Percentiles rank a stretch among this genome's conserved stretches.
Conservation (phyloP, 2,329 filamentous ascomycete genomes). For the Exophiala lecanii-corni region DNA sequence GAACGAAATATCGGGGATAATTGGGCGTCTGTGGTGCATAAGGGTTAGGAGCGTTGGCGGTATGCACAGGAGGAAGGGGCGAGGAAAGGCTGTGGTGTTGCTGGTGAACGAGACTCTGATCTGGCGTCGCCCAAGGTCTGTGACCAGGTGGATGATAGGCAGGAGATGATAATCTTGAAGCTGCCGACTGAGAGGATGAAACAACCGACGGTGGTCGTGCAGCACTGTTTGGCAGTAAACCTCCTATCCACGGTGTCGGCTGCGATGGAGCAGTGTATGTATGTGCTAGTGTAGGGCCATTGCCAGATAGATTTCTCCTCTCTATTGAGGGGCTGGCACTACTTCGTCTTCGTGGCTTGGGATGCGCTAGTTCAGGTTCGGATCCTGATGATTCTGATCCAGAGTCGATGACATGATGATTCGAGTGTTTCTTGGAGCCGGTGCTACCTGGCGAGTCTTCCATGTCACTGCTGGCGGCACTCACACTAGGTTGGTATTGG, state of each 20-base stretch:
- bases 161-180: constrained; percentile 18
- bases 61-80: constrained; percentile 21
- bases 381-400: constrained; percentile 23
- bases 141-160: constrained; percentile 19
- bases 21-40: constrained; percentile 12
- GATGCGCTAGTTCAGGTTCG: constrained; percentile 18
- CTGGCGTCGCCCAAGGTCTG: constrained; percentile 21
- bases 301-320: constrained; percentile 8
- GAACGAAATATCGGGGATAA: constrained; percentile 10
- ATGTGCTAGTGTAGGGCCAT: constrained; percentile 9
- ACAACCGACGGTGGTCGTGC: constrained; percentile 13
- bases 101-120: constrained; percentile 15
- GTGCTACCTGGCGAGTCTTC: constrained; percentile 26
- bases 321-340: constrained; percentile 13
- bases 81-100: constrained; percentile 22
- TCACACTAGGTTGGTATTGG: constrained; percentile 32
- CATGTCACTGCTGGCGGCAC: constrained; percentile 33
- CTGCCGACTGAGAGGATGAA: constrained; percentile 14
- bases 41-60: constrained; percentile 16
- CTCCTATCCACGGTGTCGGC: constrained; percentile 6
- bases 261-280: constrained; percentile 8
- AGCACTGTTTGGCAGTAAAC: constrained; percentile 1
- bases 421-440: constrained; percentile 16
- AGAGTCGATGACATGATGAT: constrained; percentile 25
- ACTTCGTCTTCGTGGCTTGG: constrained; percentile 14